Conservation (phyloP, 495 filamentous ascomycete genomes). For the Annulohypoxylon nitens region DNA sequence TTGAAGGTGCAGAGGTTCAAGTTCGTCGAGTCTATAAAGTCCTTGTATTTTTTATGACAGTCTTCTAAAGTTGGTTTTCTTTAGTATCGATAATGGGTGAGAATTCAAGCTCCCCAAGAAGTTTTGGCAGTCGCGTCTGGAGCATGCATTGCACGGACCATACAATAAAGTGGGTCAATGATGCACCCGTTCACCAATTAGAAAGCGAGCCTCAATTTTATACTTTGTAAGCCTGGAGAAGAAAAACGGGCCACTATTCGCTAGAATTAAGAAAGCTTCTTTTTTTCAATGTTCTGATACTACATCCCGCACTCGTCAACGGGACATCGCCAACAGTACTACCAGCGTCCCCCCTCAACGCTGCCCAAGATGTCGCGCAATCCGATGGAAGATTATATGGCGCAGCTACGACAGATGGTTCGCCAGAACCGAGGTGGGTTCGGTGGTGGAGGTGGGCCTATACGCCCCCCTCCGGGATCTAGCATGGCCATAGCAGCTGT, state of each 20-base stretch:
- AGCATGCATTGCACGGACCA: not conserved
- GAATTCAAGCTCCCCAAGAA: not conserved
- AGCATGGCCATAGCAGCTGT: slow-evolving; percentile 53
- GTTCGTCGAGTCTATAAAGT: not conserved
- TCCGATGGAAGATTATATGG: slow-evolving; percentile 60
- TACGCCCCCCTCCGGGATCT: slow-evolving; percentile 47
- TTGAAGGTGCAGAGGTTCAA: not conserved
- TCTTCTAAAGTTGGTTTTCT: not conserved
- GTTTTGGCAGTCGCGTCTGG: slow-evolving; percentile 1
- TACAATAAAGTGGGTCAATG: not conserved
- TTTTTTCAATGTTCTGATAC: slow-evolving; percentile 24
- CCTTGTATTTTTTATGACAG: not conserved
- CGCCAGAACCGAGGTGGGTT: slow-evolving; percentile 54
- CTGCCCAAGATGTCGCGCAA: slow-evolving; percentile 60
- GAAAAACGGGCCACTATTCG: slow-evolving; percentile 44
- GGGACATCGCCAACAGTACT: slow-evolving; percentile 12
- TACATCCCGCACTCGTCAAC: slow-evolving; percentile 15
- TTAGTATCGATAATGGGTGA: slow-evolving; percentile 14
- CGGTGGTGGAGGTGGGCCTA: slow-evolving; percentile 48
- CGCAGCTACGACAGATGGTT: slow-evolving; percentile 49
- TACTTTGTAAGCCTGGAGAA: slow-evolving; percentile 2
- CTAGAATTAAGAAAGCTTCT: slow-evolving; percentile 38
- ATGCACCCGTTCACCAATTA: not conserved
- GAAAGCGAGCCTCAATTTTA: not conserved
- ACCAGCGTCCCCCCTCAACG: not conserved